Evolutionary conservation across 2,329 filamentous ascomycete species (phyloP), one percentile per base, ranked within the genome.

Genomic region (Diplodia scrobiculata): DNA sequence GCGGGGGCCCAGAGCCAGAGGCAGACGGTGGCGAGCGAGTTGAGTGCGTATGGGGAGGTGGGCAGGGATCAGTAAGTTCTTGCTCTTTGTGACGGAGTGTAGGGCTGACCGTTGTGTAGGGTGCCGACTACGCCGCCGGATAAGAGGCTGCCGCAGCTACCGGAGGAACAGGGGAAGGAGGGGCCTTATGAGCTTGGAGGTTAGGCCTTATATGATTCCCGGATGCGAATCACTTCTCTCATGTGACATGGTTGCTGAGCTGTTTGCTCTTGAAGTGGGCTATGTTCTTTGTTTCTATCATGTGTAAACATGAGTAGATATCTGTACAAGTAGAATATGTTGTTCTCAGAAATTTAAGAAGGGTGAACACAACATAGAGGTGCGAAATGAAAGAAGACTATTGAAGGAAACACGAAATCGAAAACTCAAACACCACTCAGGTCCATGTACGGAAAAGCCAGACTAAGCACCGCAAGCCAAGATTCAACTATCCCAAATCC

Each of bases 41-140:
- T 63, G 48, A 63, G 60, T 34, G 60, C 60, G 60, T 63, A 53
- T 53, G 60, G 60, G 60, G 50, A 52, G 47, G 7, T 63, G 60
- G 0, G 32, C 17, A 63, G 38, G 60, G 60, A 53, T 41, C 47
- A 52, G 60, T 63, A 19, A 63, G 60, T 53, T 38, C 25, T 25
- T 25, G 25, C 25, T 25, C 25, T 32, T 10, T n/a, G n/a, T 29
- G 48, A 2, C 17, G 9, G 19, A 9, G 7, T 47, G 38, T 6
- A 13, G 13, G 11, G 29, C 58, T 62, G 58, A 62, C 13, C 1
- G 19, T 27, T 10, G 41, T 27, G 7, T 6, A 62, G 58, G 58
- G 27, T 62, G n/a, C 58, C 58, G n/a, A 36, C 27, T 62, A 34
- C 45, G 27, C 58, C 58, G 41, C 58, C 58, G n/a, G 58, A 62